phyloP scores from a whole-genome alignment of 106 monocot genomes.

The Acorus gramineus region DNA sequence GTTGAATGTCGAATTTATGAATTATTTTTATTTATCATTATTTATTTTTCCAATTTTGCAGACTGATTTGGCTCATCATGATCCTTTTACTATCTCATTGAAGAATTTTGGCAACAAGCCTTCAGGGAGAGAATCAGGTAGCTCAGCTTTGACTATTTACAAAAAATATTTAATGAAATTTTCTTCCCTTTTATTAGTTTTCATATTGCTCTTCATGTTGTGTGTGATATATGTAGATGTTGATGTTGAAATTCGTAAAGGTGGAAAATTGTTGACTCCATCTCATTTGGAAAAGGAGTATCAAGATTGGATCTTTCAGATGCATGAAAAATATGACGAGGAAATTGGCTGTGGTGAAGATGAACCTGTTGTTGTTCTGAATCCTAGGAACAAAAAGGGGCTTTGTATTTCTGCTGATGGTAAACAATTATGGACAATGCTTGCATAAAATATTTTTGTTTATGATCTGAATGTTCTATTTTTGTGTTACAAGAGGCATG shows the following conservation, averaged over 20 bases:
- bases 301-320: constrained; percentile 24
- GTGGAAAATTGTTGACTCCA: constrained; percentile 16
- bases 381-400: constrained; percentile 12
- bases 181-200: not conserved
- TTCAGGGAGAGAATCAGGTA: constrained; percentile 14
- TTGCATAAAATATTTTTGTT: no score
- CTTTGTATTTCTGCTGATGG: constrained; percentile 31
- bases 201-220: not conserved
- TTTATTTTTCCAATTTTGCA: not conserved
- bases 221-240: constrained; percentile 5
- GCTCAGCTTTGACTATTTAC: not conserved
- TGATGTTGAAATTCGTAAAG: constrained; percentile 17
- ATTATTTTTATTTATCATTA: not conserved
- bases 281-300: constrained; percentile 25
- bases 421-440: not conserved
- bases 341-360: constrained; percentile 33
- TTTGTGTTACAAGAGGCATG: no score
- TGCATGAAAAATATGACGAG: constrained; percentile 36
- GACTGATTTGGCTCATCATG: constrained; percentile 32
- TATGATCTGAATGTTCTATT: no score
- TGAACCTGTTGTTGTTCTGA: constrained; percentile 22
- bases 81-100: constrained; percentile 22
- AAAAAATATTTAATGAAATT: not conserved
- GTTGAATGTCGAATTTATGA: no score
- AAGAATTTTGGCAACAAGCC: constrained; percentile 13